phyloP scores from a whole-genome alignment of 768 basidiomycete species.

The Leccinum subgranulosum region DNA sequence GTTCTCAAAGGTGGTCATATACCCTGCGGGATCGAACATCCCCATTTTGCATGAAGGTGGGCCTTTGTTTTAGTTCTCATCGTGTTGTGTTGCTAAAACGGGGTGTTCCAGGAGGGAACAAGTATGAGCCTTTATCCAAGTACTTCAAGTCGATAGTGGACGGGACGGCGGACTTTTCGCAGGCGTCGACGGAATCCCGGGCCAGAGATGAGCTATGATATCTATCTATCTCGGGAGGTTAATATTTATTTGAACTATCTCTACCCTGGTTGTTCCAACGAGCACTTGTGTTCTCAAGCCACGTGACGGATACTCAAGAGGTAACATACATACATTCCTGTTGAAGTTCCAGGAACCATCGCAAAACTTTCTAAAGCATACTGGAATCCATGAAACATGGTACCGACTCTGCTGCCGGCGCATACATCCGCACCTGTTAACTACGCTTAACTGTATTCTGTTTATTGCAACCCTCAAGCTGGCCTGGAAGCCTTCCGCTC shows the following conservation, averaged over 20 bases:
- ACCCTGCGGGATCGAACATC: constrained; percentile 55
- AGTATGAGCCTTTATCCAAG: constrained; percentile 70
- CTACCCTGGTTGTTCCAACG: background rate
- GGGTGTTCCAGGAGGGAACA: constrained; percentile 52
- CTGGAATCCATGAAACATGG: background rate
- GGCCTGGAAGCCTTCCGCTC: background rate
- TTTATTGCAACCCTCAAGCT: background rate
- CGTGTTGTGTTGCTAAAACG: background rate
- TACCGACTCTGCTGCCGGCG: background rate
- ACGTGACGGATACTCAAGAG: background rate
- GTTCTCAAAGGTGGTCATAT: constrained; percentile 67
- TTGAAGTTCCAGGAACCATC: background rate
- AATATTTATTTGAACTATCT: constrained; percentile 3
- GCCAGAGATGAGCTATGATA: constrained; percentile 29
- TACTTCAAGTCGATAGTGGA: constrained; percentile 72
- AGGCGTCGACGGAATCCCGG: constrained; percentile 37
- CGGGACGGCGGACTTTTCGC: constrained; percentile 57
- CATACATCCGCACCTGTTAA: background rate
- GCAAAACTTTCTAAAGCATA: background rate
- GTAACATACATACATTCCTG: background rate
- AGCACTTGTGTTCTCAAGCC: background rate
- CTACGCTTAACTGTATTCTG: background rate
- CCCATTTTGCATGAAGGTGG: constrained; percentile 68
- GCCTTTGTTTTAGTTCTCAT: constrained; percentile 6
- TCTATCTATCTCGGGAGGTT: constrained; percentile 2